A percentile compares a stretch with the other conserved stretches of the same genome.
These are phyloP conservation scores for Sorghum bicolor DNA, from an alignment of 176 grass and related monocot genomes.

Conservation along the genomic window Sorghum_bicolor_NCBIv3 NC_012875.2:59945001-59945500, in stretches of 20 bases:
- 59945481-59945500: too few species aligned
- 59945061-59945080: constrained; percentile 1
- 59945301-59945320: not conserved
- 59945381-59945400: constrained; percentile 7
- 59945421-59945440: too few species aligned
- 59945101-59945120: constrained; percentile 25
- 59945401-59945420: too few species aligned
- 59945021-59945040: constrained; percentile 9
- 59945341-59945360: not conserved
- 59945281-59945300: not conserved
- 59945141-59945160: constrained; percentile 47
- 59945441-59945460: too few species aligned
- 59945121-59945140: constrained; percentile 38
- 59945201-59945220: not conserved
- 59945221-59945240: not conserved
- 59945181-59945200: not conserved
- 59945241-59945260: not conserved
- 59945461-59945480: not conserved
- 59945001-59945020: not conserved
- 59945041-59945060: not conserved
- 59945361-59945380: constrained; percentile 8
- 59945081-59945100: constrained; percentile 13
- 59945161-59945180: not conserved
- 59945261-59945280: not conserved
- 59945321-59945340: not conserved